A percentile compares a stretch with the other conserved stretches of the same genome.
Conservation (phyloP, 2,329 filamentous ascomycete genomes). For the Fusarium austroafricanum region DNA sequence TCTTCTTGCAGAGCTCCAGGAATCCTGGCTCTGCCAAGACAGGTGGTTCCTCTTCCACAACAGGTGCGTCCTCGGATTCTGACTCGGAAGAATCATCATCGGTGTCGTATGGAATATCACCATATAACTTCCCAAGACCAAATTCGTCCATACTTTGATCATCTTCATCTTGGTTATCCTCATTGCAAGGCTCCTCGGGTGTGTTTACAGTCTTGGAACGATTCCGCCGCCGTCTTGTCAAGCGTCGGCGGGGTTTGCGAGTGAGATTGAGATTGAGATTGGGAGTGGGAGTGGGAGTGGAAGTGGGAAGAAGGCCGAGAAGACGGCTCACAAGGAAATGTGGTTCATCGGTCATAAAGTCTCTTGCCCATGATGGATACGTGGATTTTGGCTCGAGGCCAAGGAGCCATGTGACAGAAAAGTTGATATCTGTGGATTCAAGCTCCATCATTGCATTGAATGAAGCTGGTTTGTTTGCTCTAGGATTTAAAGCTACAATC, state of each 20-base stretch:
- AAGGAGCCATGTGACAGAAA: conserved; percentile 47
- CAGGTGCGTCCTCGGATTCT: conserved; percentile 34
- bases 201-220: conserved; percentile 27
- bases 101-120: conserved; percentile 37
- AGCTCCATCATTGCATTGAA: conserved; percentile 43
- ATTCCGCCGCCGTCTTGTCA: conserved; percentile 40
- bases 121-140: conserved; percentile 42
- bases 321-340: conserved; percentile 48
- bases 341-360: conserved; percentile 44
- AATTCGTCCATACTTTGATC: conserved; percentile 34
- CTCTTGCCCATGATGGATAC: conserved; percentile 43
- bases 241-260: conserved; percentile 32
- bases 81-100: conserved; percentile 38
- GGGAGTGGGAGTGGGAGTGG: conserved; percentile 25
- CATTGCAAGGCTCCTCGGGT: conserved; percentile 7
- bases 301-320: conserved; percentile 43
- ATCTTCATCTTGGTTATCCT: conserved; percentile 19
- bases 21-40: conserved; percentile 45
- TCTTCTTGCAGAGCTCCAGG: conserved; percentile 42
- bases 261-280: not conserved
- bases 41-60: conserved; percentile 35
- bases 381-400: conserved; percentile 44
- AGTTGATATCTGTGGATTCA: conserved; percentile 44
- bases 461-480: conserved; percentile 33
- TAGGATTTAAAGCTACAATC: conserved; percentile 34